phyloP scores from a whole-genome alignment of 179 eudicot species.

The Spergularia azorica region DNA sequence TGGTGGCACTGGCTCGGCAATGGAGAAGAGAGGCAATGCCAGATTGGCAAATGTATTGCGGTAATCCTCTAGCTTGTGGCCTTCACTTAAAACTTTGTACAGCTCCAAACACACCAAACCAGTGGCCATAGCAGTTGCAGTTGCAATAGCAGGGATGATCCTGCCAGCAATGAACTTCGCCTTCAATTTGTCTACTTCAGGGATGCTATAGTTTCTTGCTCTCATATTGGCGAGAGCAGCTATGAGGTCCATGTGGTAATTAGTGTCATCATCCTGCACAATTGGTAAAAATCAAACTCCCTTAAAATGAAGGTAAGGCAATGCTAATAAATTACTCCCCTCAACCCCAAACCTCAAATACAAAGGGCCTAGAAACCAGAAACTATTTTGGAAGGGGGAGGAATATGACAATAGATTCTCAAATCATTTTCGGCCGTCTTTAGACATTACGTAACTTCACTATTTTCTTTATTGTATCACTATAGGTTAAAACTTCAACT shows the following conservation, averaged over 20 bases:
- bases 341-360: too few species aligned
- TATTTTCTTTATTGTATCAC: not conserved
- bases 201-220: conserved; percentile 52
- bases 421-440: too few species aligned
- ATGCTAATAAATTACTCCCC: not conserved
- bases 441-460: too few species aligned
- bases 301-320: not conserved
- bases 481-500: not conserved
- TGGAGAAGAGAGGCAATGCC: conserved; percentile 51
- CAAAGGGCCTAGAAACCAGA: too few species aligned
- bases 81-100: conserved; percentile 46
- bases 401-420: too few species aligned
- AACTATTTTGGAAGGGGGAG: too few species aligned
- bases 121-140: conserved; percentile 47
- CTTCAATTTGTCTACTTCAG: conserved; percentile 51
- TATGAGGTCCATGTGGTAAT: conserved; percentile 54
- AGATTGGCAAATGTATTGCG: conserved; percentile 50
- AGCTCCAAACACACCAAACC: conserved; percentile 57
- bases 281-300: not conserved
- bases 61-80: conserved; percentile 49
- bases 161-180: conserved; percentile 53
- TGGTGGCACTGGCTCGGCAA: conserved; percentile 52
- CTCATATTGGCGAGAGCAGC: conserved; percentile 54
- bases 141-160: conserved; percentile 51
- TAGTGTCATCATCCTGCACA: conserved; percentile 52